Evolutionary conservation across 2,329 filamentous ascomycete genomes (phyloP).

Genomic region (Sporothrix brasiliensis): DNA sequence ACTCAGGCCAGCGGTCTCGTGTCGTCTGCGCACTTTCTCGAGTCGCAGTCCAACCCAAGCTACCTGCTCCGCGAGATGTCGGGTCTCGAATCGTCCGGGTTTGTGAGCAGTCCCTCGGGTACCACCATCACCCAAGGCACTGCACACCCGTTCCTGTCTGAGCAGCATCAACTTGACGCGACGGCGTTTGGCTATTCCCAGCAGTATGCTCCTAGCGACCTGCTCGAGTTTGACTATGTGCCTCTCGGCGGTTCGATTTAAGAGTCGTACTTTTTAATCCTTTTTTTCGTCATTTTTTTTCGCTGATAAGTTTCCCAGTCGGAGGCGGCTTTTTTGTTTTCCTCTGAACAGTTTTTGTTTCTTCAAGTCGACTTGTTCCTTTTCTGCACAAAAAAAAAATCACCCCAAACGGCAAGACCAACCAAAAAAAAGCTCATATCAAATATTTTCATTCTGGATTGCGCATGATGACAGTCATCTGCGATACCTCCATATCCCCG

Average conservation of each 20-base stretch:
- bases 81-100: conserved; percentile 3
- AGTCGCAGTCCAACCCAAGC: conserved; percentile 29
- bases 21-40: conserved; percentile 39
- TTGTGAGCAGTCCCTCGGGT: conserved; percentile 23
- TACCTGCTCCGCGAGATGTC: conserved; percentile 21
- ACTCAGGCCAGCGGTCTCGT: conserved; percentile 33
- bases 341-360: neutral
- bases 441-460: neutral
- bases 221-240: conserved; percentile 16
- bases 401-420: neutral
- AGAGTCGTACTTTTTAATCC: neutral
- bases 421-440: neutral
- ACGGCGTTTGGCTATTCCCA: neutral
- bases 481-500: too few relatives aligned
- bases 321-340: neutral
- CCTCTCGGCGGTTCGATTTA: neutral
- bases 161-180: neutral
- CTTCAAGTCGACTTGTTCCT: neutral
- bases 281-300: neutral
- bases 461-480: neutral
- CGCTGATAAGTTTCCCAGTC: neutral
- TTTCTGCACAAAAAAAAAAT: neutral
- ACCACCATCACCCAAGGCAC: conserved; percentile 30
- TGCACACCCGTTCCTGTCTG: neutral
- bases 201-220: conserved; percentile 4